Evolutionary conservation across 2,329 filamentous ascomycete genomes (phyloP), one percentile per base, ranked within the genome.

Genomic region (Alternaria arbusti): DNA sequence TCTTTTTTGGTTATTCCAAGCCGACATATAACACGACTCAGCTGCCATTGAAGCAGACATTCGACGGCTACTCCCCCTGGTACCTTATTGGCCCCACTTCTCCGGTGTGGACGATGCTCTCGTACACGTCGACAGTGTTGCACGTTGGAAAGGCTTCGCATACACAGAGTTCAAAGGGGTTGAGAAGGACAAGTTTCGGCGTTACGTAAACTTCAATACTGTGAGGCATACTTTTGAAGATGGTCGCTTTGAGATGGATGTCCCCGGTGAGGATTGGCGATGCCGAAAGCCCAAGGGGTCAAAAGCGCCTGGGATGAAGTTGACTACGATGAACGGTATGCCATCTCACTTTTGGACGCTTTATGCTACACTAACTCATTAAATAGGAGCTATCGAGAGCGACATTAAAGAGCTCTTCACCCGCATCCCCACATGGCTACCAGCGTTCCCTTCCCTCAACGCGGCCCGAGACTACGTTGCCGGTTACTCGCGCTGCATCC

Each of bases 221-320:
- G 15, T 59, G 44, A 30, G 63, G 45, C 47, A 57, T 22, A 55
- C 54, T 25, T 57, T 62, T 20, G 43, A 52, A 28, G 55, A 54
- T 0, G 58, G 63, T 6, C 12, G 32, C 3, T 59, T 64, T n/a
- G 25, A 46, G 13, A 49, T 65, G 11, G 12, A 64, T 2, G 25
- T 47, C 8, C 22, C 47, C 2, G 28, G 17, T 7, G 43, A 51
- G 30, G 47, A 28, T 22, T 51, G 47, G 26, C 47, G 26, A 6
- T 13, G 17, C 12, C 47, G 26, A 22, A 28, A 51, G 26, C 4
- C 11, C 10, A 30, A 30, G 13, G 7, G 4, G 17, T 6, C 26
- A 51, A 51, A 51, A 5, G 13, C 26, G n/a, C 47, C 4, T 9
- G 20, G 8, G 26, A 11, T 5, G 5, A 22, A 30, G 28, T 49